Conservation (phyloP, 768 basidiomycete species). For the Dacryopinax primogenitus region DNA sequence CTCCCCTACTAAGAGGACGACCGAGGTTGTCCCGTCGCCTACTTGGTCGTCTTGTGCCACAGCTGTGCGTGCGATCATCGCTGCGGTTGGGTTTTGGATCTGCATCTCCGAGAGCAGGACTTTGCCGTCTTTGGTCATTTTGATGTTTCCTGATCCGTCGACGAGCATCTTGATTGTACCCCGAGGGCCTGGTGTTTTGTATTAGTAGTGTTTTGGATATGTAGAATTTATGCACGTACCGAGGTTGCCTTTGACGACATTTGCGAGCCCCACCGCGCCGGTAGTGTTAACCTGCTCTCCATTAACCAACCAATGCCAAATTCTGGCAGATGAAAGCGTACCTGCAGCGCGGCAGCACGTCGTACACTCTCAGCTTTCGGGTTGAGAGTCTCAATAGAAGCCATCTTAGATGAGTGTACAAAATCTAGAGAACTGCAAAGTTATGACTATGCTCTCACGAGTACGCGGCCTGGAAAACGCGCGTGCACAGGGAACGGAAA, state of each 20-base stretch:
- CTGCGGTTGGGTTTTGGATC: conserved; percentile 93
- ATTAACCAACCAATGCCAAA: not conserved
- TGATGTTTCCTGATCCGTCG: conserved; percentile 94
- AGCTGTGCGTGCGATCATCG: conserved; percentile 96
- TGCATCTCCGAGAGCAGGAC: conserved; percentile 98
- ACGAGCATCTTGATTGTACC: conserved; percentile 99
- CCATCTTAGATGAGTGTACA: not conserved
- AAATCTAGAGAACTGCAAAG: not conserved
- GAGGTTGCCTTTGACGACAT: conserved; percentile 92
- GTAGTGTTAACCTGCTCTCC: conserved; percentile 63
- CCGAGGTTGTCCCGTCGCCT: conserved; percentile 96
- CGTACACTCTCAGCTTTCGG: conserved; percentile 90
- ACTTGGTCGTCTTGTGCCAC: conserved; percentile 99
- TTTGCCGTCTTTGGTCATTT: conserved; percentile 99
- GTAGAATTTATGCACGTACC: conserved; percentile 39
- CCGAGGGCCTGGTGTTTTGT: conserved; percentile 55
- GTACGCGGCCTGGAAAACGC: conserved; percentile 6
- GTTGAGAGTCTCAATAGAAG: conserved; percentile 72
- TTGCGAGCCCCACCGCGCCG: conserved; percentile 93
- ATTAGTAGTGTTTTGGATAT: conserved; percentile 7
- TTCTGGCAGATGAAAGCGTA: conserved; percentile 26
- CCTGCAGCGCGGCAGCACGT: conserved; percentile 83
- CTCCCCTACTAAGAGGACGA: conserved; percentile 90
- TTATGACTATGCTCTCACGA: not conserved
- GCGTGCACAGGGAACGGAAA: not conserved